Conservation (phyloP, 2,329 filamentous ascomycete genomes). For the Bimuria novae-zelandiae region DNA sequence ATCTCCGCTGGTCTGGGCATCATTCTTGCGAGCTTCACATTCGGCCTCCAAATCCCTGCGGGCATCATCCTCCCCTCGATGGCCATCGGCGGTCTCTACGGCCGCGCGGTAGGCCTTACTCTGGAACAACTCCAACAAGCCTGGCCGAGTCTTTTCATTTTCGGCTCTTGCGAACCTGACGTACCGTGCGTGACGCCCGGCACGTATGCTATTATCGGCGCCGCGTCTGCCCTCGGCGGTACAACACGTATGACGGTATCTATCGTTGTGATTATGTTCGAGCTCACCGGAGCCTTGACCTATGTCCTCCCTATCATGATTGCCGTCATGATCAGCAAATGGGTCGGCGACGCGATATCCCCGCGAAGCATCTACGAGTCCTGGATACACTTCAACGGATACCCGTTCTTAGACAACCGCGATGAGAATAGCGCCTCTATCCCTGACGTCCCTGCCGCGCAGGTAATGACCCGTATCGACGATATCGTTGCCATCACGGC, state of each 20-base stretch:
- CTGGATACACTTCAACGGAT: conserved; percentile 96
- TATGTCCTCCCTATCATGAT: conserved; percentile 99
- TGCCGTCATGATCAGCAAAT: conserved; percentile 96
- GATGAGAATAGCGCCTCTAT: conserved; percentile 67
- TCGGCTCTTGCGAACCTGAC: conserved; percentile 82
- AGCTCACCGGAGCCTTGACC: conserved; percentile 91
- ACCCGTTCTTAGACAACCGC: conserved; percentile 91
- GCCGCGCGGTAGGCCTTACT: conserved; percentile 84
- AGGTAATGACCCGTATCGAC: conserved; percentile 91
- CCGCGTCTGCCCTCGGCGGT: conserved; percentile 89
- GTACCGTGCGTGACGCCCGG: conserved; percentile 88
- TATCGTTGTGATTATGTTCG: conserved; percentile 99
- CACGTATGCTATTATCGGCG: conserved; percentile 95
- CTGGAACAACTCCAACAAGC: conserved; percentile 86
- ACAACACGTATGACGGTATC: conserved; percentile 97
- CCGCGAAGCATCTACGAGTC: conserved; percentile 94
- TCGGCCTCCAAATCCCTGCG: conserved; percentile 91
- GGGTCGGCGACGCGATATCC: conserved; percentile 95
- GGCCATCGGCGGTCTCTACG: conserved; percentile 89
- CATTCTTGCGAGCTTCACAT: conserved; percentile 83
- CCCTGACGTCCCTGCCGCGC: conserved; percentile 81
- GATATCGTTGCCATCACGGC: conserved; percentile 88
- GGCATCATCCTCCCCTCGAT: conserved; percentile 96
- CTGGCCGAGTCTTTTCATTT: conserved; percentile 76
- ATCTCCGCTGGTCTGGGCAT: conserved; percentile 84